phyloP scores from a whole-genome alignment of 257 asterid species.

The Solanum bulbocastanum region DNA sequence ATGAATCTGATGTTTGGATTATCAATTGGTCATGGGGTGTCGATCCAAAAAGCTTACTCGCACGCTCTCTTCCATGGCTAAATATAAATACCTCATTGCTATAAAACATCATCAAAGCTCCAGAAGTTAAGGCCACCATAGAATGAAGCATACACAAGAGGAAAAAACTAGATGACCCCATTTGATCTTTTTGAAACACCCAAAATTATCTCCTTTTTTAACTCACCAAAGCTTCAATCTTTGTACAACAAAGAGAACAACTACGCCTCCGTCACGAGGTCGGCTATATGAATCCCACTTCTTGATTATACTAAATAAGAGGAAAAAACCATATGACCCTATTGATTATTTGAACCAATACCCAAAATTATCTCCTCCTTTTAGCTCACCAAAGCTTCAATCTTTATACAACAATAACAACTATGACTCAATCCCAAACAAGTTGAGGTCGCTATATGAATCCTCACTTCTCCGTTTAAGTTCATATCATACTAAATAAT shows the following conservation, averaged over 20 bases:
- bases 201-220: neutral
- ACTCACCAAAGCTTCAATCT: constrained; percentile 11
- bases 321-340: constrained; percentile 44
- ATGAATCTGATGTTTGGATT: constrained; percentile 79
- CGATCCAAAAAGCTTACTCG: constrained; percentile 72
- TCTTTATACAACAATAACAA: neutral
- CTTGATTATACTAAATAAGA: neutral
- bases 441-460: neutral
- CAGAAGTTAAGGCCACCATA: constrained; percentile 63
- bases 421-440: neutral
- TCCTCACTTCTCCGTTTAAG: neutral
- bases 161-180: constrained; percentile 68
- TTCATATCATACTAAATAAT: neutral
- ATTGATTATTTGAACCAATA: neutral
- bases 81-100: constrained; percentile 54
- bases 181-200: constrained; percentile 4
- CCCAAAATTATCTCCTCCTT: neutral
- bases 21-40: constrained; percentile 86
- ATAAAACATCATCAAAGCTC: constrained; percentile 77
- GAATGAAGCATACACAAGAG: constrained; percentile 72
- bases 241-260: neutral
- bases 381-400: constrained; percentile 12
- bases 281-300: neutral
- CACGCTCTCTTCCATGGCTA: constrained; percentile 82
- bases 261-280: neutral